Conservation (phyloP, 306 rosid genomes). For the Fragaria ananassa region DNA sequence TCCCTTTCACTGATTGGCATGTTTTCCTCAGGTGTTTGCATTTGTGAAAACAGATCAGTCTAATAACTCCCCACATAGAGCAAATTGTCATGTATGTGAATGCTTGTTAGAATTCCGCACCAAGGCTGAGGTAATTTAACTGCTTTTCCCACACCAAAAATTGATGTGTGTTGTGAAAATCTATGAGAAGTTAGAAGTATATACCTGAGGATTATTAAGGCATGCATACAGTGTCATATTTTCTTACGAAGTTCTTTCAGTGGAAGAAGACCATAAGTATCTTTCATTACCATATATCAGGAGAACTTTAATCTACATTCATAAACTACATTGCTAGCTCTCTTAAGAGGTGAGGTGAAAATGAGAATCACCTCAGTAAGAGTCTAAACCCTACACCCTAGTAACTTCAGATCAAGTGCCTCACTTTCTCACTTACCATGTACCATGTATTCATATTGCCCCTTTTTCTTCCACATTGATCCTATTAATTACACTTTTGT, state of each 20-base stretch:
- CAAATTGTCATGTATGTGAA: constrained; percentile 89
- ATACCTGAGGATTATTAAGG: background rate
- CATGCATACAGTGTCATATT: background rate
- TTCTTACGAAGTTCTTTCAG: background rate
- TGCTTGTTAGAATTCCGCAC: constrained; percentile 73
- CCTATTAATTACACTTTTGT: background rate
- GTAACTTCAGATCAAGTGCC: background rate
- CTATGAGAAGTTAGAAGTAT: background rate
- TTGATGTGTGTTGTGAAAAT: background rate
- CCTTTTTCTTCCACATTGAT: no score
- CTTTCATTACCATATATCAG: background rate
- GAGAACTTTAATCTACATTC: background rate
- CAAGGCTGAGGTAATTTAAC: constrained; percentile 62
- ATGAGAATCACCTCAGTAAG: background rate
- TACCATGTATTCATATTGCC: background rate
- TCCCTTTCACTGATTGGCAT: constrained; percentile 2
- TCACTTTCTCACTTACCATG: constrained; percentile 6
- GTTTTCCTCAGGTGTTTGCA: constrained; percentile 75
- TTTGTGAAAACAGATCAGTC: constrained; percentile 63
- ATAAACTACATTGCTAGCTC: background rate
- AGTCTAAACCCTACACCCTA: background rate
- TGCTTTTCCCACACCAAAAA: constrained; percentile 8
- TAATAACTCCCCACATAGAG: constrained; percentile 68
- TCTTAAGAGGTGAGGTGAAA: background rate
- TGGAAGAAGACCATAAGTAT: background rate